Conservation (phyloP, 257 asterid species). For the Solanum boliviense region DNA sequence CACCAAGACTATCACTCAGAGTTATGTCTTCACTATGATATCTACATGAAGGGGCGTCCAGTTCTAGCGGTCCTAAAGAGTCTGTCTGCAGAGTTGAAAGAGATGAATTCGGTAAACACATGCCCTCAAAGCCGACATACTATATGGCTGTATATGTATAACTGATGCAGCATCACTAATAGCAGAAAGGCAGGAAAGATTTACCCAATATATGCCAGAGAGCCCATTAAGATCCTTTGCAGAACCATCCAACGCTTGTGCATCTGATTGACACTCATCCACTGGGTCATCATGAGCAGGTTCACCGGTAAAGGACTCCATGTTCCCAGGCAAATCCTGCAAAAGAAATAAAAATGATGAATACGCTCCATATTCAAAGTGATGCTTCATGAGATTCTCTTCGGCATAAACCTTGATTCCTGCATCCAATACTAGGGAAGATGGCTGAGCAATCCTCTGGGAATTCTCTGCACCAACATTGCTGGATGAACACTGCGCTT, state of each 20-base stretch:
- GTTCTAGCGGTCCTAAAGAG: slow-evolving; percentile 85
- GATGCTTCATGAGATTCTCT: neutral
- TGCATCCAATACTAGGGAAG: slow-evolving; percentile 23
- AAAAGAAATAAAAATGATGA: slow-evolving; percentile 5
- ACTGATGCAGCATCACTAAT: neutral
- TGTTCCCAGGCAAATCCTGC: slow-evolving; percentile 39
- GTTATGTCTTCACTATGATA: slow-evolving; percentile 66
- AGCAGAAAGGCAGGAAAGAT: slow-evolving; percentile 2
- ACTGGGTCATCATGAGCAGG: slow-evolving; percentile 19
- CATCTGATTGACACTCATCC: slow-evolving; percentile 26
- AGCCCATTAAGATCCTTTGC: slow-evolving; percentile 52
- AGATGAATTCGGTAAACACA: slow-evolving; percentile 7
- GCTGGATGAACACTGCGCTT: slow-evolving; percentile 13
- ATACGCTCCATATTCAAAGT: neutral
- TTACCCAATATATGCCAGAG: slow-evolving; percentile 83
- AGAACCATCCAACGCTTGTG: slow-evolving; percentile 29
- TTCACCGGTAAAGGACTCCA: slow-evolving; percentile 20
- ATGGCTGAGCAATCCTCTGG: slow-evolving; percentile 18
- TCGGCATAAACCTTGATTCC: slow-evolving; percentile 40
- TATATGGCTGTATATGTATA: neutral
- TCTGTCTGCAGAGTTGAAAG: slow-evolving; percentile 61
- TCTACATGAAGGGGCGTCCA: slow-evolving; percentile 85
- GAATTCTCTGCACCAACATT: slow-evolving; percentile 18
- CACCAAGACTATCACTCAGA: slow-evolving; percentile 82
- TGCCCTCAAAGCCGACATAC: neutral